phyloP scores from a whole-genome alignment of 768 basidiomycete species.

The Inosperma sp. region DNA sequence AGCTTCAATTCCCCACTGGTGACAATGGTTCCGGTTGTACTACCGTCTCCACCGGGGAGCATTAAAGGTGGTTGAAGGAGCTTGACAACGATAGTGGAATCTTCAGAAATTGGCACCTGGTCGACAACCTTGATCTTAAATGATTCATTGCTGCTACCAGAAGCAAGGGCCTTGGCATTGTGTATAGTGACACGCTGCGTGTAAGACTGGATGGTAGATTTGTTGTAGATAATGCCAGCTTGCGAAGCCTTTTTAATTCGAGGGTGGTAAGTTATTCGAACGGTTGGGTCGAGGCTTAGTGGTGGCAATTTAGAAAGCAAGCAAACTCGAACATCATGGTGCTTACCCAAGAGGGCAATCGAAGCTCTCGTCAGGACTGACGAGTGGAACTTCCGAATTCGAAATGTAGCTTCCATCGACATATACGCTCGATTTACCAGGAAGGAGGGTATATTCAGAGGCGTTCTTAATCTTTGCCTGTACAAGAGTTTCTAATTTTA shows the following conservation, averaged over 20 bases:
- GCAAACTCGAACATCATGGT: not conserved
- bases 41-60: constrained; percentile 8
- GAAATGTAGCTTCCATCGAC: constrained; percentile 42
- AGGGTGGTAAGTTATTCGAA: constrained; percentile 38
- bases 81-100: constrained; percentile 29
- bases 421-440: constrained; percentile 35
- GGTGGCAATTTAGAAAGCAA: not conserved
- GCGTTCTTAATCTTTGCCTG: constrained; percentile 38
- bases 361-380: constrained; percentile 38
- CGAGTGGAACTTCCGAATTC: constrained; percentile 28
- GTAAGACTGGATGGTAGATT: constrained; percentile 26
- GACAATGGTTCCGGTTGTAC: not conserved
- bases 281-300: constrained; percentile 34
- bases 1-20: constrained; percentile 4
- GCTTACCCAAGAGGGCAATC: constrained; percentile 38
- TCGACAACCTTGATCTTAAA: constrained; percentile 32
- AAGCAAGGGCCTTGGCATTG: constrained; percentile 29
- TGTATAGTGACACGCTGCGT: constrained; percentile 35
- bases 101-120: constrained; percentile 34
- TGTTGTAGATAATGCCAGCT: constrained; percentile 34
- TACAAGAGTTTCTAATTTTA: not conserved
- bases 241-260: constrained; percentile 29
- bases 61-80: constrained; percentile 26
- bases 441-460: constrained; percentile 36
- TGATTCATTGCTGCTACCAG: constrained; percentile 11